These are phyloP conservation scores for Ottelia alismoides DNA, from an alignment of 106 monocot genomes.

Conservation along the genomic window DNA sequence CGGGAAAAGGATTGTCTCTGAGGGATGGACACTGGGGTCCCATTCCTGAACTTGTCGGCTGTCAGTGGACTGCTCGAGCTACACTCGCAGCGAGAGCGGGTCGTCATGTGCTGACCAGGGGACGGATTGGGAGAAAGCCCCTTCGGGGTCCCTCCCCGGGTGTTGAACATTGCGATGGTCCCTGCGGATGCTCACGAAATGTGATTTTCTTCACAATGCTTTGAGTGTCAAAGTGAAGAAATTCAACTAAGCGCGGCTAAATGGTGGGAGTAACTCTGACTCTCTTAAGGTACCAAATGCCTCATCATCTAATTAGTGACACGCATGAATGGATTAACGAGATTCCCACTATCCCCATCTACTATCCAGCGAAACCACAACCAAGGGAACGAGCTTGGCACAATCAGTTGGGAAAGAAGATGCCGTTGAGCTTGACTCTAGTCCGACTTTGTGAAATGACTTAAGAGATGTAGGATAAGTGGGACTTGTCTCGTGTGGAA, in stretches of 20 bases:
- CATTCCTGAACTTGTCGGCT: too few relatives aligned
- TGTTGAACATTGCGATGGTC: too few relatives aligned
- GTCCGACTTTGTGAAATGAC: conserved; percentile 16
- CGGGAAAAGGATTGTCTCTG: too few relatives aligned
- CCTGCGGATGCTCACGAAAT: too few relatives aligned
- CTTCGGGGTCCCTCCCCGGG: too few relatives aligned
- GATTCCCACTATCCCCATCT: conserved; percentile 51
- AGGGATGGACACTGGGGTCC: conserved; percentile 1
- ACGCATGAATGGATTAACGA: conserved; percentile 57
- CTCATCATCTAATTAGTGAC: conserved; percentile 69
- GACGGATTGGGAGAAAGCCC: too few relatives aligned
- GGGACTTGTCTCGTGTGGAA: conserved; percentile 3
- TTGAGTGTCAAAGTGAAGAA: too few relatives aligned
- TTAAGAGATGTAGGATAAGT: conserved; percentile 15
- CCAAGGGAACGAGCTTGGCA: conserved; percentile 30
- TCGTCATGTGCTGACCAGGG: too few relatives aligned
- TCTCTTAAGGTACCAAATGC: too few relatives aligned
- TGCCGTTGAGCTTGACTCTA: conserved; percentile 14
- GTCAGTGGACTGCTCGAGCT: conserved; percentile 1
- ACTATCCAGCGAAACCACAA: conserved; percentile 72
- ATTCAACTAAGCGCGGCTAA: too few relatives aligned
- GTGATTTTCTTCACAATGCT: too few relatives aligned
- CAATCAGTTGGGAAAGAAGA: conserved; percentile 15
- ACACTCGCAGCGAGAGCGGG: not conserved
- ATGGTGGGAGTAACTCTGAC: too few relatives aligned